Evolutionary conservation across 805 yeast genomes (phyloP), one percentile per base, ranked within the genome.

Genomic region (Torulaspora delbrueckii): DNA sequence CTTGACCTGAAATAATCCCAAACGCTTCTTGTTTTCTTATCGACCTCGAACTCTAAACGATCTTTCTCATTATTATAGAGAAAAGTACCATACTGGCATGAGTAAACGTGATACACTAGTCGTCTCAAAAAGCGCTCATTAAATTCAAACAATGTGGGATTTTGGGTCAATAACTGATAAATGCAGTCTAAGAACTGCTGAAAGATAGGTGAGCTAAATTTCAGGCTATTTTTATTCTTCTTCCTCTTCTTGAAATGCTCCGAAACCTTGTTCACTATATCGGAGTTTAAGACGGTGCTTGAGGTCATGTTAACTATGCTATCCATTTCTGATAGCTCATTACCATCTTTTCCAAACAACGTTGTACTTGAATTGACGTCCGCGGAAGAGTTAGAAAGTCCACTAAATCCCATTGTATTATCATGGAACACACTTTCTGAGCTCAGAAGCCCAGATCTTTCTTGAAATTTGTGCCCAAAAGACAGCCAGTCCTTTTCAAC

Each of bases 401-500:
- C 48, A 24, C 37, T 42, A 14, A 48, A 52, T 19, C 56, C 49
- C 37, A 45, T 43, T 2, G 66, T 60, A 40, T 63, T 63, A 52
- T 75, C 75, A 38, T 71, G 71, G 50, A 76, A 76, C 40, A 70
- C 69, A 8, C 74, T 73, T 38, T 77, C 82, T 24, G 75, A 67
- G 44, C 75, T 74, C 18, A 90, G 73, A 63, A 85, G 90, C 28
- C 93, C 96, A 18, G 81, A 80, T 50, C 99, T 69, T 52, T 88
- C 93, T 44, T 79, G 77, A 60, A 91, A 93, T 54, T 88, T 76
- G 68, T 89, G 96, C 0, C 99, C 99, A 70, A 91, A 91, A 37
- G 96, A 79, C 2, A 87, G 72, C 98, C 98, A 93, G 52, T 93
- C 99, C 59, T 93, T 90, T 57, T 93, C 99, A 3, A 93, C 74